Conservation (phyloP, 2,329 filamentous ascomycete species). For the Aspergillus pseudonomiae region DNA sequence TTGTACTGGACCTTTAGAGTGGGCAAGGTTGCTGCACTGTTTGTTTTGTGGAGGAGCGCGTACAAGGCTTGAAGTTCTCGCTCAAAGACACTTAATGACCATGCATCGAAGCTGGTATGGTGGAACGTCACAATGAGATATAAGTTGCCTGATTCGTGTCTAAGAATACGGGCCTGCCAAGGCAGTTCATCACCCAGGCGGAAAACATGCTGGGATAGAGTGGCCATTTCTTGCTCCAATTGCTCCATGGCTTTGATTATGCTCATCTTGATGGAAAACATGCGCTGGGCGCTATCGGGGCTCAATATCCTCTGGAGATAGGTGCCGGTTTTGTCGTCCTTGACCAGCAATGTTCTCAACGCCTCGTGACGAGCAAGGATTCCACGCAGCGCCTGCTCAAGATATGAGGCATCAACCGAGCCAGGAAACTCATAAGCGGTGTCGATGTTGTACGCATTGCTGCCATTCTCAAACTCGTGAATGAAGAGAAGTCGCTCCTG, state of each 20-base stretch:
- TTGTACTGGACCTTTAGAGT: neutral
- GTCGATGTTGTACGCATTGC: neutral
- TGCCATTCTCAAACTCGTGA: neutral
- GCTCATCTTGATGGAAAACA: neutral
- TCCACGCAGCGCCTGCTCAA: neutral
- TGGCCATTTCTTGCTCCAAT: neutral
- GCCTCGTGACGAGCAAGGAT: neutral
- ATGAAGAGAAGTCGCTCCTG: neutral
- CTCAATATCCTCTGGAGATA: neutral
- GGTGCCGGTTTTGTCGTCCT: neutral
- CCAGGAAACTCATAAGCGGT: neutral
- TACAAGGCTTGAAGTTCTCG: neutral
- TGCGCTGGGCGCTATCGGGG: neutral
- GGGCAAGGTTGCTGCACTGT: neutral
- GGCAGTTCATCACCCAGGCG: neutral
- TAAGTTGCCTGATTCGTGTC: neutral
- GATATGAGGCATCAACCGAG: neutral
- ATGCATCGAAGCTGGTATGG: neutral
- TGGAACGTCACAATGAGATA: neutral
- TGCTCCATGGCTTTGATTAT: neutral
- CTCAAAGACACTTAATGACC: neutral
- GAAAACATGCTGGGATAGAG: neutral
- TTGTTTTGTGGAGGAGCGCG: neutral
- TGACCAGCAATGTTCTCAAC: neutral
- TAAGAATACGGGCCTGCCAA: neutral